These are phyloP conservation scores for Paecilomyces formosus DNA, from an alignment of 2,329 filamentous ascomycete species.

Conservation along the genomic window DNA sequence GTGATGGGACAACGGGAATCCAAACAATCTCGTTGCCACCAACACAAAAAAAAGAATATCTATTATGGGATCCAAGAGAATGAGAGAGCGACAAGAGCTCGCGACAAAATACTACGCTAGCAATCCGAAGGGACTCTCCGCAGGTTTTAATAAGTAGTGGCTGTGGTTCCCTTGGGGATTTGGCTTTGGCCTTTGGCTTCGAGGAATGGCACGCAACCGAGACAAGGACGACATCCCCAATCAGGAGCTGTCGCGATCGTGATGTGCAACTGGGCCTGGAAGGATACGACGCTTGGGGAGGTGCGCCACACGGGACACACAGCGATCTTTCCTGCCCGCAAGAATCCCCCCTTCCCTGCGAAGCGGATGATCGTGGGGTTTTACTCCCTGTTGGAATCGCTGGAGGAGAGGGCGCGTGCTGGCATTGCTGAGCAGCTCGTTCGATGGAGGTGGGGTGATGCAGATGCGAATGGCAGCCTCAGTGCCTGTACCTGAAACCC, in stretches of 20 bases:
- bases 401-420: not conserved
- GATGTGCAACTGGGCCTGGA: not conserved
- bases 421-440: not conserved
- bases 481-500: not conserved
- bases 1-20: not conserved
- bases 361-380: not conserved
- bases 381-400: not conserved
- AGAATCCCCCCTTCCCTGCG: not conserved
- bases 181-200: not conserved
- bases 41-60: not conserved
- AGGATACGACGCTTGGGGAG: not conserved
- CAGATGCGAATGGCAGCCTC: not conserved
- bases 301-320: not conserved
- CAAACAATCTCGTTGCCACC: not conserved
- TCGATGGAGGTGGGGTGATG: not conserved
- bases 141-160: not conserved
- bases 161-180: not conserved
- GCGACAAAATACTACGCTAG: not conserved
- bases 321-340: not conserved
- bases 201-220: slow-evolving; percentile 1
- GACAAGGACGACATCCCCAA: not conserved
- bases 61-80: not conserved
- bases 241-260: not conserved
- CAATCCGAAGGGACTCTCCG: not conserved
- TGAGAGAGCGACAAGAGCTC: not conserved